Base-by-base conservation (phyloP, 2,329 filamentous ascomycete species). In the Ophiostoma australiae region DNA sequence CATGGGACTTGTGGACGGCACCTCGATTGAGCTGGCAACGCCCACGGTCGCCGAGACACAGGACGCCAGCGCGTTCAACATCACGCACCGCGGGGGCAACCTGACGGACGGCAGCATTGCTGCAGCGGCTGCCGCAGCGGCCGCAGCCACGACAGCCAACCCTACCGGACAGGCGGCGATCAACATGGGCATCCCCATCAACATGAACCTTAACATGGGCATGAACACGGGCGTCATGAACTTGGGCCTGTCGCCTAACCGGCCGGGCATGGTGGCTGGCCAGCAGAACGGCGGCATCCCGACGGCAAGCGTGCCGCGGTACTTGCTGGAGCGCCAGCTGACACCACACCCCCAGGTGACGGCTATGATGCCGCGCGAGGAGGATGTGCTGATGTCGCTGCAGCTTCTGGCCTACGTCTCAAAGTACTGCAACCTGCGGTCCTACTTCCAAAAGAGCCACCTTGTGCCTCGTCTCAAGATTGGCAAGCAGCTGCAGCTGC, bases 311-410 rank as follows among this genome's bases (percentile, higher is more conserved):
- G 90, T 95, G 72, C 90, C 93, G 58, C 87, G 91, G 71, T 95
- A 94, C 77, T 85, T 94, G 35, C 86, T 93, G 69, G 91, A 97
- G 76, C 89, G 91, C 52, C 88, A 88, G 67, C 80, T 90, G 69
- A 85, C 88, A 52, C 88, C 91, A 35, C 87, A 88, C 76, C 87
- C 90, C 20, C 89, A 90, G 75, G 90, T 96, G 76, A 83, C 97
- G 41, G 92, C 94, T 37, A 91, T 93, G 13, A 97, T 98, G 91
- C 95, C 95, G 11, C 89, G 95, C 69, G 95, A 99, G 76, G 95
- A 99, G 80, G 95, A 99, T 77, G 95, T 99, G 2, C 84, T 99
- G 74, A 97, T 99, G 94, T 97, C 95, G 6, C 85, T 99, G 52
- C 95, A 99, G 80, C 87, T 99, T 27, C 86, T 99, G 66, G 95